Base-by-base conservation (phyloP, 2,329 filamentous ascomycete species). In the Orbilia brochopaga region DNA sequence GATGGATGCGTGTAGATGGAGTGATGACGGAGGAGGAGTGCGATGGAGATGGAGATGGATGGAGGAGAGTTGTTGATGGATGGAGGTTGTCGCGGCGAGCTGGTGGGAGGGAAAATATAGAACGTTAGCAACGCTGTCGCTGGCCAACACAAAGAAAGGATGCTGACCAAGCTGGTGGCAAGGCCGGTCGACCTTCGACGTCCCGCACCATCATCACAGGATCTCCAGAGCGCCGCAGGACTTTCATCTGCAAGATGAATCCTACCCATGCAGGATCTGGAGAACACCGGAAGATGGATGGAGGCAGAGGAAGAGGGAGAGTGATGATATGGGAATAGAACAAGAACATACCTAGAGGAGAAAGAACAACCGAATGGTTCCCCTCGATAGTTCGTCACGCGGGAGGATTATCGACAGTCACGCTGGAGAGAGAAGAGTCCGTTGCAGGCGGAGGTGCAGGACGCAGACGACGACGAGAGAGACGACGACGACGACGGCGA, bases 281-380 rank as follows among this genome's bases (percentile, higher is more conserved):
- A 13, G 13, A 13, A 44, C 5, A 4, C 46, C 10, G 55, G 24
- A 51, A 23, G 15, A n/a, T n/a, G n/a, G n/a, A n/a, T n/a, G n/a
- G 44, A 55, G 17, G 27, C 42, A 23, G 24, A 19, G 15, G 35
- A 17, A 8, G n/a, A 59, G 35, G 19, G 35, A 48, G 30, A 24
- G 7, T 19, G 24, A 21, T 46, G 8, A 21, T 24, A 56, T 32
- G 24, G 40, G 55, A 35, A 7, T 24, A 37, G 23, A 35, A 21
- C 17, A 13, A 40, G 6, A 48, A 48, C 66, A 59, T 55, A 70
- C 66, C 66, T 70, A 54, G 58, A 69, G 66, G 66, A 70, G 66
- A 70, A 70, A 70, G 66, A 70, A 70, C 66, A 70, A 70, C 66
- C 63, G 53, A 70, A 70, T 70, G 66, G 66, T 70, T 70, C 66